Base-by-base conservation (phyloP, 345 rosid genomes). In the Populus nigra region DNA sequence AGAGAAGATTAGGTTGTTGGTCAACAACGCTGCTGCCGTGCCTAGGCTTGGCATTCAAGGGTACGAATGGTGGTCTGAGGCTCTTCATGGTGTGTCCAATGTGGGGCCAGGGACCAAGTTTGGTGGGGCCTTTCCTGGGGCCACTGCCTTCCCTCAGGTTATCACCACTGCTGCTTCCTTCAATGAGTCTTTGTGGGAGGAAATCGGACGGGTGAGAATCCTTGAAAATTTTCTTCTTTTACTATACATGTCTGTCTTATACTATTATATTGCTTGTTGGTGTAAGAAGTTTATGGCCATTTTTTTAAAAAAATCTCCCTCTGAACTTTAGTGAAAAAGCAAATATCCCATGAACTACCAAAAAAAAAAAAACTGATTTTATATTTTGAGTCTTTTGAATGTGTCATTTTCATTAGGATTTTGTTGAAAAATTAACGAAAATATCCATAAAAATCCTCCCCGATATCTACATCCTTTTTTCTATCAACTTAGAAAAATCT, bases 61-160 rank as follows among this genome's bases (percentile, higher is more conserved):
- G 2, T 82, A 82, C 35, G 85, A 82, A 71, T 82, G 85, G 85
- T 82, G 85, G 85, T 82, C 85, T n/a, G 85, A 82, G 73, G 85
- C 85, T 5, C 85, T 82, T 27, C 85, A 82, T 49, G 85, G 85
- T 12, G 82, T 82, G 66, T 82, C 85, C 39, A 78, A 82, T 55
- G 79, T 74, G 65, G 85, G 85, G 3, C 82, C 82, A 1, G 85
- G 85, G 7, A 76, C 77, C 31, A 75, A 71, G 74, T 82, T 82
- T 27, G 79, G 74, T 35, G 79, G 79, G 29, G 76, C 79, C 67
- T 75, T 78, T 55, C 85, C 73, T n/a, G 82, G 79, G 11, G 85
- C 85, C 71, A 82, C 85, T 36, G 78, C 73, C 70, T 82, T 82
- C 74, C 85, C 85, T 78, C 85, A 82, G 59, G 85, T 82, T 23